Evolutionary conservation across 2,329 filamentous ascomycete species (phyloP).

Genomic region (Cryphonectria parasitica): DNA sequence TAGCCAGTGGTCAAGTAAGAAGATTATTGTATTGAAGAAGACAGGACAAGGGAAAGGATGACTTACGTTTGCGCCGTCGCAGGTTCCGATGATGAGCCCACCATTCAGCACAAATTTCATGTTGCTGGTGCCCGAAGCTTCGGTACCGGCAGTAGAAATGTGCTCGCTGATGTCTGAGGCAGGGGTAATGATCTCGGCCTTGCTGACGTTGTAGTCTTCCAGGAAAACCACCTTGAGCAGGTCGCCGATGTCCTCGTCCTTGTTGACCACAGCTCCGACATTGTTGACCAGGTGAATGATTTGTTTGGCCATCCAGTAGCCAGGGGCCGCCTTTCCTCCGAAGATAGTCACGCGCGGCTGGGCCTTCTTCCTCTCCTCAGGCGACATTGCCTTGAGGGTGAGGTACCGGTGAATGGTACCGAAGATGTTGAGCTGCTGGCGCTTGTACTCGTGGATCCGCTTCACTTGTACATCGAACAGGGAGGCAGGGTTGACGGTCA

Average conservation of each 20-base stretch:
- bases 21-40: not conserved
- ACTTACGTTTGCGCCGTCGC: slow-evolving; percentile 93
- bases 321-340: slow-evolving; percentile 94
- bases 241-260: slow-evolving; percentile 88
- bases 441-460: slow-evolving; percentile 99
- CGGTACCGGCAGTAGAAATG: slow-evolving; percentile 96
- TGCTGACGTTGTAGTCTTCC: slow-evolving; percentile 99
- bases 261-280: slow-evolving; percentile 88
- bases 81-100: slow-evolving; percentile 95
- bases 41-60: not conserved
- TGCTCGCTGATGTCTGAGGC: slow-evolving; percentile 97
- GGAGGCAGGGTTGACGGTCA: slow-evolving; percentile 82
- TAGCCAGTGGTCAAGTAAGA: slow-evolving; percentile 25
- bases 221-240: slow-evolving; percentile 96
- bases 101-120: slow-evolving; percentile 99
- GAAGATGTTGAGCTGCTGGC: slow-evolving; percentile 98
- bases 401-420: slow-evolving; percentile 96
- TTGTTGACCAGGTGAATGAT: slow-evolving; percentile 96
- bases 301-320: slow-evolving; percentile 99
- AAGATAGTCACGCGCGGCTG: slow-evolving; percentile 92
- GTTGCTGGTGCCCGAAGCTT: slow-evolving; percentile 89
- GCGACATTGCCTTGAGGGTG: slow-evolving; percentile 80
- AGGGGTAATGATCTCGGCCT: slow-evolving; percentile 94
- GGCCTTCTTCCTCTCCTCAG: slow-evolving; percentile 84
- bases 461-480: slow-evolving; percentile 98